These are phyloP conservation scores for Pneumocystis carinii DNA, from an alignment of 1,139 yeast species.

Conservation along the genomic window DNA sequence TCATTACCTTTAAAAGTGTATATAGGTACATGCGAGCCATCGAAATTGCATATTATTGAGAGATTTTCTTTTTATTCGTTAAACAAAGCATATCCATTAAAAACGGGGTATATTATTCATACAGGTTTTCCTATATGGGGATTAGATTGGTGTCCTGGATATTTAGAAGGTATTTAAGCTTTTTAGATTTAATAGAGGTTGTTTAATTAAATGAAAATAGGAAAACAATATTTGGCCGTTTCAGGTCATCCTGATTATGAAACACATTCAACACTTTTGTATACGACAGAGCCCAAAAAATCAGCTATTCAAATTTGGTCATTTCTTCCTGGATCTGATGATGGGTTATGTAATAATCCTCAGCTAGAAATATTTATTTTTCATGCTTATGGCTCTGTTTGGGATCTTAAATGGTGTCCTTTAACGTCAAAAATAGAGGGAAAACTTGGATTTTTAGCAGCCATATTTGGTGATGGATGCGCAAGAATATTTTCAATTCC, in stretches of 20 bases:
- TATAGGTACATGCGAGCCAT: neutral
- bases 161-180: neutral
- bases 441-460: conserved; percentile 4
- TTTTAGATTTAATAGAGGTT: neutral
- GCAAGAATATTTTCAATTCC: conserved; percentile 3
- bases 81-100: neutral
- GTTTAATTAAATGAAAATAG: neutral
- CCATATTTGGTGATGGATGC: conserved; percentile 6
- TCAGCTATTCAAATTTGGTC: neutral
- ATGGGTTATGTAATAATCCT: neutral
- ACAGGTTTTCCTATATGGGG: neutral
- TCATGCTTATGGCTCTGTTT: conserved; percentile 4
- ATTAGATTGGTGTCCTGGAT: neutral
- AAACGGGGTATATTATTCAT: neutral
- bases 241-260: neutral
- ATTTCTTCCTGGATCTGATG: neutral
- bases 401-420: conserved; percentile 9
- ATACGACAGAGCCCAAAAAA: neutral
- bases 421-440: neutral
- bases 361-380: neutral
- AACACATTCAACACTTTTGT: neutral
- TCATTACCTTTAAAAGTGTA: neutral
- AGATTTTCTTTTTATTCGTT: neutral
- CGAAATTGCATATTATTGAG: neutral
- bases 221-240: neutral